Percentiles rank a stretch among this genome's conserved stretches.
phyloP scores from a whole-genome alignment of 805 yeast species.

The Hanseniaspora valbyensis region DNA sequence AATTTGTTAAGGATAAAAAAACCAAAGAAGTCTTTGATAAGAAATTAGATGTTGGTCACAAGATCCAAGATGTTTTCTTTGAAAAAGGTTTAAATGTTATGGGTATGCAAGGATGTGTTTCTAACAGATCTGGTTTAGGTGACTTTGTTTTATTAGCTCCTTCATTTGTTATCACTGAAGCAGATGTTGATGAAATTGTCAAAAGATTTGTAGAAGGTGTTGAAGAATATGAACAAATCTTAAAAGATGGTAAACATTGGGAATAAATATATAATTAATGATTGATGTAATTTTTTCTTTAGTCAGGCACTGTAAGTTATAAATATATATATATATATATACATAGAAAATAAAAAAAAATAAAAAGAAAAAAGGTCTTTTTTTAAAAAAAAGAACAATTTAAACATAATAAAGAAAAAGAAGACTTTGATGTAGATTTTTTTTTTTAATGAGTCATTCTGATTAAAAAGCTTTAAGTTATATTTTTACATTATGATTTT shows the following conservation, averaged over 20 bases:
- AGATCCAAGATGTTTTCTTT: constrained; percentile 29
- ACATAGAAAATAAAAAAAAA: no score
- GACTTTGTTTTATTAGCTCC: constrained; percentile 42
- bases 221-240: constrained; percentile 23
- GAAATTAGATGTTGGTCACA: constrained; percentile 31
- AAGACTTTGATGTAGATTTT: no score
- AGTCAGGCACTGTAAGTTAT: neutral
- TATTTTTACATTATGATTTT: no score
- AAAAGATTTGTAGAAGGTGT: constrained; percentile 34
- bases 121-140: constrained; percentile 21
- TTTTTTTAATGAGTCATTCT: no score
- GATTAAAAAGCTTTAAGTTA: no score
- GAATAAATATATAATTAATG: neutral
- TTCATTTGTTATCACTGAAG: constrained; percentile 35
- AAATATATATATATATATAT: neutral
- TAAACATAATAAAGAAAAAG: no score
- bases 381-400: no score
- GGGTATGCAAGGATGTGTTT: constrained; percentile 38
- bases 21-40: constrained; percentile 41
- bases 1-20: constrained; percentile 43
- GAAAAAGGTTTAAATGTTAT: constrained; percentile 38
- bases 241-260: constrained; percentile 20
- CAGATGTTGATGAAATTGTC: constrained; percentile 35
- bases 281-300: no score
- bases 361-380: no score